Percentiles rank a stretch among this genome's conserved stretches.
Evolutionary conservation across 164 flowering plant genomes (phyloP).

Genomic region (Tinospora cordifolia): DNA sequence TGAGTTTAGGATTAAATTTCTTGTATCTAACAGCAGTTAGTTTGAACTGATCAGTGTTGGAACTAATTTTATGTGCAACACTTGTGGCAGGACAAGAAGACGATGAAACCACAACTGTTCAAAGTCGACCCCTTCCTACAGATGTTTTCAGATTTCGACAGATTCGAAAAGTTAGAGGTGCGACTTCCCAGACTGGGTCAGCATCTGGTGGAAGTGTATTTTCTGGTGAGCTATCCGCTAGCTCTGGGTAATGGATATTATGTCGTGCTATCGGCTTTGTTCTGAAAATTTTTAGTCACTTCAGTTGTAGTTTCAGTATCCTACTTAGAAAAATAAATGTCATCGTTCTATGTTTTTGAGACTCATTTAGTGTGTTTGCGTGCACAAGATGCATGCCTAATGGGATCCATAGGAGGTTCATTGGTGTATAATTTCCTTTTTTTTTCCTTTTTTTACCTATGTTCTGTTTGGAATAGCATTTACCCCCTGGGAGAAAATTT

Average conservation of each 20-base stretch:
- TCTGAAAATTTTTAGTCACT: constrained; percentile 11
- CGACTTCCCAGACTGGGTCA: constrained; percentile 70
- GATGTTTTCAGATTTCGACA: constrained; percentile 79
- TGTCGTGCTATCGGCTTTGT: not conserved
- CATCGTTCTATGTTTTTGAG: no score
- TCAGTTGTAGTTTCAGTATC: not conserved
- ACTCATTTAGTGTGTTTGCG: no score
- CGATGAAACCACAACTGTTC: constrained; percentile 59
- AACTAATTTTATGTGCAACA: not conserved
- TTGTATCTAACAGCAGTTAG: not conserved
- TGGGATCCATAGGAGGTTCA: no score
- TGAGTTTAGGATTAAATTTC: not conserved
- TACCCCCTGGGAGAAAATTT: no score
- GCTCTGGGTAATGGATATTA: constrained; percentile 40
- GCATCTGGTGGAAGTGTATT: constrained; percentile 76
- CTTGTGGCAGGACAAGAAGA: constrained; percentile 62
- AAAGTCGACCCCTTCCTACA: constrained; percentile 70
- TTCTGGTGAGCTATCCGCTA: constrained; percentile 84
- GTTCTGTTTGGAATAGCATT: no score
- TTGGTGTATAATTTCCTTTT: no score
- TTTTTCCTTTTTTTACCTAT: no score
- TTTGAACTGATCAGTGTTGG: not conserved
- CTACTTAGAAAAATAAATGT: no score
- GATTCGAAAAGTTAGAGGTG: constrained; percentile 54
- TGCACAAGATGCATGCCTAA: no score